A percentile compares a stretch with the other conserved stretches of the same genome.
phyloP scores from a whole-genome alignment of 208 protist genomes.

The Trypanosoma lewisi region DNA sequence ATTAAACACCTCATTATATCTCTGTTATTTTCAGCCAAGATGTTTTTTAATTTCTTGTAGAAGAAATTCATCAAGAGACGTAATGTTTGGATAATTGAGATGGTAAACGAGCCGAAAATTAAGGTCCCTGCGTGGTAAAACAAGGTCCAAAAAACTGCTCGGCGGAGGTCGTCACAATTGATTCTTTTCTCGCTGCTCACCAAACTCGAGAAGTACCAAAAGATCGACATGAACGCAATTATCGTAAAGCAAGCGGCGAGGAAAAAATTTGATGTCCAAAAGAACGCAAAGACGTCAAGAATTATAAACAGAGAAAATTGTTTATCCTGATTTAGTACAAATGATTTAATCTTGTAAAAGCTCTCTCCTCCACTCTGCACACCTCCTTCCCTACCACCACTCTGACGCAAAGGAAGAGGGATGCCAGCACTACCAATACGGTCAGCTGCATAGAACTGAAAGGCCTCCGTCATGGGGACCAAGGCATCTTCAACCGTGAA shows the following conservation, averaged over 20 bases:
- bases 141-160: conserved; percentile 33
- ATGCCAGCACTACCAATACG: no score
- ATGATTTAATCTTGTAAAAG: no score
- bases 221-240: conserved; percentile 60
- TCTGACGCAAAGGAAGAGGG: no score
- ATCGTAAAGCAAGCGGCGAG: conserved; percentile 41
- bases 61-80: conserved; percentile 48
- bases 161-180: conserved; percentile 15
- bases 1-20: conserved; percentile 32
- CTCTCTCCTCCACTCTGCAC: no score
- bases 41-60: conserved; percentile 27
- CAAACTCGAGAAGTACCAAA: conserved; percentile 74
- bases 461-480: conserved; percentile 6
- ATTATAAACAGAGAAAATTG: no score
- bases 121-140: conserved; percentile 84
- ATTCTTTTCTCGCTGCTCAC: conserved; percentile 34
- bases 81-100: conserved; percentile 80
- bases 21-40: conserved; percentile 1
- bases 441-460: not conserved
- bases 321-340: no score
- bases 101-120: conserved; percentile 80
- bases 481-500: not conserved
- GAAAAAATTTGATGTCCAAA: conserved; percentile 69
- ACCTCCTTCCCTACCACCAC: no score
- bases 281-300: conserved; percentile 68